These are phyloP conservation scores for Chalara sp. DNA, from an alignment of 2,329 filamentous ascomycete genomes.

Conservation along the genomic window DNA sequence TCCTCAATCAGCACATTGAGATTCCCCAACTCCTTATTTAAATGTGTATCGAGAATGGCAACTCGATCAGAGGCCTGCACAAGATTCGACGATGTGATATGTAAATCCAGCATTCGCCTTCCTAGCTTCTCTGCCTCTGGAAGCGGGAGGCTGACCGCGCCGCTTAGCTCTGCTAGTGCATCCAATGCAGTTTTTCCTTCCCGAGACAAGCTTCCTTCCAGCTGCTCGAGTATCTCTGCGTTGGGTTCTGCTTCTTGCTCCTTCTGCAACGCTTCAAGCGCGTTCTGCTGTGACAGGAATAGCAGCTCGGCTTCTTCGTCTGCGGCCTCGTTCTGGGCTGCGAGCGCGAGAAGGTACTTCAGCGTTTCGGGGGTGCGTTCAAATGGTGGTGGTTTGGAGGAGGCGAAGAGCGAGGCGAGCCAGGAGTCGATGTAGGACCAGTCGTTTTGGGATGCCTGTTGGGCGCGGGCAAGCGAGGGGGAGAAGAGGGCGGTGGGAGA, in stretches of 20 bases:
- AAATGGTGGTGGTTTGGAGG: constrained; percentile 59
- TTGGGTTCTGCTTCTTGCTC: constrained; percentile 28
- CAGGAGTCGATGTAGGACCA: constrained; percentile 85
- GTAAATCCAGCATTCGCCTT: constrained; percentile 46
- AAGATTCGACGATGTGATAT: constrained; percentile 43
- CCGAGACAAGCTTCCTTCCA: constrained; percentile 47
- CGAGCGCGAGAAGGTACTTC: constrained; percentile 65
- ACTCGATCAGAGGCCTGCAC: constrained; percentile 51
- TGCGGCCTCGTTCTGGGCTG: constrained; percentile 68
- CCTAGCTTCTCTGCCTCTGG: constrained; percentile 40
- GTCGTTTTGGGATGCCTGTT: constrained; percentile 78
- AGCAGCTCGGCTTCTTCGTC: constrained; percentile 62
- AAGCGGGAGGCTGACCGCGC: constrained; percentile 35
- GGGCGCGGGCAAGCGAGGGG: constrained; percentile 62
- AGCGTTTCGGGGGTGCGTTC: constrained; percentile 85
- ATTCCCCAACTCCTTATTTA: constrained; percentile 42
- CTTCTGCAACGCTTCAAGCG: constrained; percentile 47
- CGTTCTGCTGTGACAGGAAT: constrained; percentile 50
- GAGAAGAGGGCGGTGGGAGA: constrained; percentile 54
- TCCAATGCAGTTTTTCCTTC: constrained; percentile 51
- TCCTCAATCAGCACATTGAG: constrained; percentile 34
- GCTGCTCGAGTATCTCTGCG: constrained; percentile 39
- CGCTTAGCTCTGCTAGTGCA: constrained; percentile 47
- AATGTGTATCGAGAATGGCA: constrained; percentile 46
- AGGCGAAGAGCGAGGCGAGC: constrained; percentile 62